Evolutionary conservation across 768 basidiomycete species (phyloP), one percentile per base, ranked within the genome.

Genomic region (Termitomyces sp.): DNA sequence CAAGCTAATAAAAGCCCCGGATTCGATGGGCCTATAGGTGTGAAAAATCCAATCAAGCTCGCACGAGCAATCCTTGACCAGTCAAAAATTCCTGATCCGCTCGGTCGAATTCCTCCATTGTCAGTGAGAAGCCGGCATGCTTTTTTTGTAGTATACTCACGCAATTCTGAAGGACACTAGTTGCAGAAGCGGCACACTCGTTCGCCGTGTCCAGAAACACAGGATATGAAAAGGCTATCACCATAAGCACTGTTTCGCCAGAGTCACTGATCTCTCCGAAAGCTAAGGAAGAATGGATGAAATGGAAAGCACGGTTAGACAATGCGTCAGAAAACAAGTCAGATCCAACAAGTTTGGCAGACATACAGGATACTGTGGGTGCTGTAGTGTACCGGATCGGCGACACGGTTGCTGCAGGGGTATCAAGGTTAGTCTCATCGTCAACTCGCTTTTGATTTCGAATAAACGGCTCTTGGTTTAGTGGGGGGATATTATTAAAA

Each of bases 401-500:
- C 32, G 79, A 73, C 4, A 75, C 77, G 16, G 65, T 85, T 55
- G 84, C 86, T 13, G 84, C 88, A n/a, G 89, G 89, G 2, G 89
- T 91, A 16, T 92, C 89, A 33, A 90, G 88, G 88, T 83, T 35
- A 52, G 69, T 58, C 30, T 40, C 12, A n/a, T 28, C 10, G 56
- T n/a, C 36, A 38, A 23, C 38, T 2, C 26, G 12, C 35, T 28
- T 46, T 44, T 55, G 12, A 48, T 50, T 16, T 20, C 50, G 12
- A 20, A 44, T 44, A 20, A 30, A 44, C 7, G 13, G 12, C 23
- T 14, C 33, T 56, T 49, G n/a, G 26, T 50, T 40, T 59, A 93
- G 91, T 63, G 91, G 91, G 5, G 91, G 91, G 0, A 70, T 93
- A n/a, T 74, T 93, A 54, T 77, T 93, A 56, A 93, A 93, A 68